Conservation (phyloP, 345 rosid genomes). For the Eucalyptus marginata region DNA sequence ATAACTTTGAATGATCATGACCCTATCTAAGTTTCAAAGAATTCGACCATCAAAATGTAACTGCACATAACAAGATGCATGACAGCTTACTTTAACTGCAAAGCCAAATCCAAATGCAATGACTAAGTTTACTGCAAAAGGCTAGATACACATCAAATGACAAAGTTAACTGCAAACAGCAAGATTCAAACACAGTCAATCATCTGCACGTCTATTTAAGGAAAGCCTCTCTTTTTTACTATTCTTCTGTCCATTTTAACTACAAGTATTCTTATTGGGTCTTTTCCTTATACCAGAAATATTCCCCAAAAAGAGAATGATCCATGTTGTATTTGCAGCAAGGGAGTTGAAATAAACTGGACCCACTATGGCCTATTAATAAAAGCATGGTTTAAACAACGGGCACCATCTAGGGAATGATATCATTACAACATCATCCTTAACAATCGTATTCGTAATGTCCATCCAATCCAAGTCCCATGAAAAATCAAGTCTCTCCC, state of each 20-base stretch:
- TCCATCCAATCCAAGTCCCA: not conserved
- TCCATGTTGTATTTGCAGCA: not conserved
- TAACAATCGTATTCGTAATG: not conserved
- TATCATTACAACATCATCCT: not conserved
- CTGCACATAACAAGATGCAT: not conserved
- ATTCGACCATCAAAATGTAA: not conserved
- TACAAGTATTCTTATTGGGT: not conserved
- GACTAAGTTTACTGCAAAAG: not conserved
- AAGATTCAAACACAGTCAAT: not conserved
- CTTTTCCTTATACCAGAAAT: not conserved
- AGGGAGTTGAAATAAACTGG: not conserved
- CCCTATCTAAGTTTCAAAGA: not conserved
- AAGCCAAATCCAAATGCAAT: not conserved
- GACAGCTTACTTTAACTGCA: not conserved
- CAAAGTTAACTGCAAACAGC: not conserved
- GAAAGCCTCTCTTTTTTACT: not conserved
- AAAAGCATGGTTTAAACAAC: not conserved
- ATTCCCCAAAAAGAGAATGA: not conserved
- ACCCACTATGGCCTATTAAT: not conserved
- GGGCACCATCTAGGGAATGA: not conserved
- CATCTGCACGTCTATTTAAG: not conserved
- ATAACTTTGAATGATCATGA: not conserved
- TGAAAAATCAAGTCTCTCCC: not conserved
- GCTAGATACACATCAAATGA: not conserved
- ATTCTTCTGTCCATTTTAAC: not conserved